phyloP scores from a whole-genome alignment of 495 filamentous ascomycete species.

The Lophiotrema nucula region DNA sequence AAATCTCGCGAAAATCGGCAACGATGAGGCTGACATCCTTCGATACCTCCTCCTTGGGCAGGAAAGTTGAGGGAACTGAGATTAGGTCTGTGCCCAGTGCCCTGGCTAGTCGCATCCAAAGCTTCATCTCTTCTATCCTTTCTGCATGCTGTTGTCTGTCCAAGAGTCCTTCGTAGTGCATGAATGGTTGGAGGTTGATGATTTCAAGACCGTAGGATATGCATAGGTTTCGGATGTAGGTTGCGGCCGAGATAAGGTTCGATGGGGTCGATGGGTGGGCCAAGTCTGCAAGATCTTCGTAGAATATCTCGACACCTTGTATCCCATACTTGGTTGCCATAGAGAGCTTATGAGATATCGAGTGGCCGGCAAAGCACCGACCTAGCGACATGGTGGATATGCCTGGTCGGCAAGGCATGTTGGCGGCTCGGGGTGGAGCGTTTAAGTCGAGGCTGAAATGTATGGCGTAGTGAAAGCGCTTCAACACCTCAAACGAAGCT shows the following conservation, averaged over 20 bases:
- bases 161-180: slow-evolving; percentile 72
- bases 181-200: slow-evolving; percentile 75
- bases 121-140: slow-evolving; percentile 60
- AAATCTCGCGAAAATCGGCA: slow-evolving; percentile 61
- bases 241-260: slow-evolving; percentile 53
- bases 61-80: slow-evolving; percentile 71
- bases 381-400: slow-evolving; percentile 70
- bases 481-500: neutral
- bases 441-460: too few species aligned
- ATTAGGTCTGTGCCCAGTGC: slow-evolving; percentile 68
- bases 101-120: slow-evolving; percentile 68
- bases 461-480: neutral
- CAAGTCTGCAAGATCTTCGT: slow-evolving; percentile 71
- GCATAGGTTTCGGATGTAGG: slow-evolving; percentile 55
- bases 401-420: slow-evolving; percentile 39
- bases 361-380: slow-evolving; percentile 57
- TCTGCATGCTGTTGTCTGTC: slow-evolving; percentile 60
- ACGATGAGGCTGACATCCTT: slow-evolving; percentile 60
- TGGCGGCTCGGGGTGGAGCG: neutral
- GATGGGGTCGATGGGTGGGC: slow-evolving; percentile 43
- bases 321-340: slow-evolving; percentile 64
- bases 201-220: slow-evolving; percentile 58
- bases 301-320: slow-evolving; percentile 73
- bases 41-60: slow-evolving; percentile 56
- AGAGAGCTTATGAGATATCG: slow-evolving; percentile 63